Base-by-base conservation (phyloP, 176 grass and related monocot species). In the Rhynchospora breviuscula region DNA sequence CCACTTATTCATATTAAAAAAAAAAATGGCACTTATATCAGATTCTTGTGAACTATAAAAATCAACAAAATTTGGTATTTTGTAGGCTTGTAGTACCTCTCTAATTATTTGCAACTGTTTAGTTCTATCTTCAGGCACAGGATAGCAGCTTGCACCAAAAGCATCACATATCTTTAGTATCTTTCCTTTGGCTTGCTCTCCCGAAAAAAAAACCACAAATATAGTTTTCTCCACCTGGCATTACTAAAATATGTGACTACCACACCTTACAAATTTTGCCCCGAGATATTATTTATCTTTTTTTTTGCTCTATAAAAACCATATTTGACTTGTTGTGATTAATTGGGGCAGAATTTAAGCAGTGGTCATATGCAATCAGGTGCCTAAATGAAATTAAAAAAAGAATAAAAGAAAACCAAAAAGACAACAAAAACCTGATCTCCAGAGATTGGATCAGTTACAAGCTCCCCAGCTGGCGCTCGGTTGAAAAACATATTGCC, bases 401-500 rank as follows among this genome's bases (percentile, higher is more conserved):
- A 64, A 61, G 13, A 78, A 63, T 4, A 85, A 84, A 75, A 33
- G 26, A 19, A 72, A 19, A 23, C 54, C 17, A 77, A 3, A 80
- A 8, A 66, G 12, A 56, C 63, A 86, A 70, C 58, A 90, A 52
- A 82, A 80, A 99, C 97, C 93, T 94, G 89, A 92, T 99, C 97
- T 85, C 97, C 97, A 61, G 97, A 89, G 65, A 92, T 86, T 61
- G 91, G 91, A 88, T 96, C 97, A 53, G 87, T 96, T 74, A 99
- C 93, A 86, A 92, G 89, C 89, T 92, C 88, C 66, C 89, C 97
- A 45, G 97, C 97, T 79, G 91, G 88, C 22, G 93, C 93, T 62
- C 91, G 91, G 89, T 99, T 99, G 85, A 96, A 99, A 63, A 96
- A 85, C 97, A 99, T 92, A 89, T 99, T 99, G 46, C 97, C 97